Evolutionary conservation across 2,329 filamentous ascomycete species (phyloP).

Genomic region (Pyrenophora seminiperda): DNA sequence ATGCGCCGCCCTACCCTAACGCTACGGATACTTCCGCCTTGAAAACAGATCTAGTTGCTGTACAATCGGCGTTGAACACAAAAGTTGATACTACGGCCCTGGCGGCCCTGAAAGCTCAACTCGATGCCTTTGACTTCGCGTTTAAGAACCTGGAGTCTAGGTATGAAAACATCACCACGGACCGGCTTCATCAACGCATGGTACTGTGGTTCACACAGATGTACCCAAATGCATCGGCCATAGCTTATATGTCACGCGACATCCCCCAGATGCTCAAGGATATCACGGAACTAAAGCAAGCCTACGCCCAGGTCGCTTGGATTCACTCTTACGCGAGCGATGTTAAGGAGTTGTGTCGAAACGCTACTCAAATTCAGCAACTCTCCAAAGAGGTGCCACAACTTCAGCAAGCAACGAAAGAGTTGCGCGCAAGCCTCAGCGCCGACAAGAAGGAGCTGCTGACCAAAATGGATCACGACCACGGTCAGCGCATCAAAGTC

Average conservation of each 20-base stretch:
- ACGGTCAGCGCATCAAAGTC: slow-evolving; percentile 2
- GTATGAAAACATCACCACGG: slow-evolving; percentile 36
- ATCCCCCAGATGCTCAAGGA: slow-evolving; percentile 9
- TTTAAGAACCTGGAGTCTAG: slow-evolving; percentile 23
- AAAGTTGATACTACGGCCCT: slow-evolving; percentile 6
- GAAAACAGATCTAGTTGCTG: background rate
- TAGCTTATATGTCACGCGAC: slow-evolving; percentile 12
- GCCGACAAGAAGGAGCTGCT: slow-evolving; percentile 4
- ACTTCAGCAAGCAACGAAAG: background rate
- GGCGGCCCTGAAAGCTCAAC: background rate
- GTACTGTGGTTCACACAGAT: slow-evolving; percentile 27
- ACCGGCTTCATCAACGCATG: slow-evolving; percentile 30
- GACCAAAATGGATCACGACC: background rate
- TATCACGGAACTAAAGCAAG: slow-evolving; percentile 3
- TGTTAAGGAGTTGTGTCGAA: background rate
- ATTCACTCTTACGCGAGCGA: background rate
- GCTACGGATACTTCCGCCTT: background rate
- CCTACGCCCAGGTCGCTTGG: slow-evolving; percentile 2
- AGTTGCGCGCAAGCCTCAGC: too few relatives aligned
- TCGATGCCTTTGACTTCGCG: slow-evolving; percentile 10
- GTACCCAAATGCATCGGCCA: slow-evolving; percentile 19
- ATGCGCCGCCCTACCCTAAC: background rate
- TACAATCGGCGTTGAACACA: background rate
- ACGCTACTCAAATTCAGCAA: slow-evolving; percentile 1
- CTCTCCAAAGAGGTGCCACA: slow-evolving; percentile 1